These are phyloP conservation scores for Hymenotorrendiella dingleyae DNA, from an alignment of 2,329 filamentous ascomycete genomes.

Conservation along the genomic window DNA sequence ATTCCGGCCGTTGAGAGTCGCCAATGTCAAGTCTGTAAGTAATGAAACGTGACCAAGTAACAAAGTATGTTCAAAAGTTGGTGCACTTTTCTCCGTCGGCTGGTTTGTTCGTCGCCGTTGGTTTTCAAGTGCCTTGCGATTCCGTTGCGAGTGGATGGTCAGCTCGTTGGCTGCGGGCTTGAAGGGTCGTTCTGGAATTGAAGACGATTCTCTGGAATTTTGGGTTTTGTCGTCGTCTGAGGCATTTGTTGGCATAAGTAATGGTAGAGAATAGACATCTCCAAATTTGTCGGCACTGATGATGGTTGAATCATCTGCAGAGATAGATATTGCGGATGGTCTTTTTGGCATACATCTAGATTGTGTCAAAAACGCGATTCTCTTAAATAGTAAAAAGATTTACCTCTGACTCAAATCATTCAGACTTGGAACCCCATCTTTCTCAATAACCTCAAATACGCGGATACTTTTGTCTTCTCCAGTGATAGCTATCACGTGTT, in stretches of 20 bases:
- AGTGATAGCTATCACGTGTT: slow-evolving; percentile 71
- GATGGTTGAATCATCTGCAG: slow-evolving; percentile 65
- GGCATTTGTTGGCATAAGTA: slow-evolving; percentile 43
- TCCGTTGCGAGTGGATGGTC: slow-evolving; percentile 60
- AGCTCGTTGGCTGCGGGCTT: slow-evolving; percentile 49
- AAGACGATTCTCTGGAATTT: slow-evolving; percentile 8
- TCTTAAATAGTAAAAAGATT: slow-evolving; percentile 6
- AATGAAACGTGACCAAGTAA: slow-evolving; percentile 93
- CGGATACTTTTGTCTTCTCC: slow-evolving; percentile 89
- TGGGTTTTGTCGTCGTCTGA: slow-evolving; percentile 10
- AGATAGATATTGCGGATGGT: slow-evolving; percentile 69
- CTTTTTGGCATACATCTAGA: slow-evolving; percentile 78
- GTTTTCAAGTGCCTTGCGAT: slow-evolving; percentile 53
- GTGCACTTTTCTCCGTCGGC: slow-evolving; percentile 27
- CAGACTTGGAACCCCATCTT: slow-evolving; percentile 39
- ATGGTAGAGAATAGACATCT: slow-evolving; percentile 86
- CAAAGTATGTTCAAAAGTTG: slow-evolving; percentile 66
- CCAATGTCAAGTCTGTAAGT: slow-evolving; percentile 68
- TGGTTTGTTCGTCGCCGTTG: slow-evolving; percentile 43
- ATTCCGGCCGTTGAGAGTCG: slow-evolving; percentile 44
- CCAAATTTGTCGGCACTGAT: slow-evolving; percentile 92
- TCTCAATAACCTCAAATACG: slow-evolving; percentile 65
- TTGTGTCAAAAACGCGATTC: slow-evolving; percentile 3
- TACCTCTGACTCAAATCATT: slow-evolving; percentile 68
- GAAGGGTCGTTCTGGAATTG: slow-evolving; percentile 29